Percentiles rank a stretch among this genome's conserved stretches.
Conservation (phyloP, 371 early-diverging fungal species). For the Mortierella sp. region DNA sequence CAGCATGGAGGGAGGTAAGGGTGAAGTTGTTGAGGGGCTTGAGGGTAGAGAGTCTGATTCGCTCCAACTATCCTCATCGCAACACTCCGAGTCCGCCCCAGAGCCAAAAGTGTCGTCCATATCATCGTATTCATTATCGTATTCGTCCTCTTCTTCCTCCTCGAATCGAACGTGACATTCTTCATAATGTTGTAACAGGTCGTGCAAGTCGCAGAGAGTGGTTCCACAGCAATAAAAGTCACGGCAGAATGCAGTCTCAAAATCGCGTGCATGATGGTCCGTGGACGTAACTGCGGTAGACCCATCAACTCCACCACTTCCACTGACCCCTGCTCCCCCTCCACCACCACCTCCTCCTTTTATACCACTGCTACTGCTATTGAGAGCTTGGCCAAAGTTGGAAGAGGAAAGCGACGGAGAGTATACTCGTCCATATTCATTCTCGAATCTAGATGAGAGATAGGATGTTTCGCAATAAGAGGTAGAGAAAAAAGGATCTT, state of each 20-base stretch:
- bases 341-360: not conserved
- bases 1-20: slow-evolving; percentile 96
- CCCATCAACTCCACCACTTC: not conserved
- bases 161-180: slow-evolving; percentile 91
- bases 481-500: not conserved
- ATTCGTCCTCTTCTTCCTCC: slow-evolving; percentile 72
- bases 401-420: not conserved
- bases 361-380: no score
- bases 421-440: slow-evolving; percentile 8
- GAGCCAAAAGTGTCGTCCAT: slow-evolving; percentile 34
- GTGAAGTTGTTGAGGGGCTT: slow-evolving; percentile 70
- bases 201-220: slow-evolving; percentile 84
- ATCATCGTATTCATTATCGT: slow-evolving; percentile 63
- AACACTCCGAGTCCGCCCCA: slow-evolving; percentile 16
- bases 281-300: slow-evolving; percentile 6
- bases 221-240: slow-evolving; percentile 93
- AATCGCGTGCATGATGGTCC: slow-evolving; percentile 60
- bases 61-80: slow-evolving; percentile 47
- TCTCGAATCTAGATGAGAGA: slow-evolving; percentile 5
- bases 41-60: slow-evolving; percentile 28
- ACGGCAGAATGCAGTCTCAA: slow-evolving; percentile 90
- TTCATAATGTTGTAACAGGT: slow-evolving; percentile 92
- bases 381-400: not conserved
- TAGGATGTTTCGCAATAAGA: not conserved
- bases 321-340: not conserved